Base-by-base conservation (phyloP, 768 basidiomycete species). In the Auriscalpium orientale region DNA sequence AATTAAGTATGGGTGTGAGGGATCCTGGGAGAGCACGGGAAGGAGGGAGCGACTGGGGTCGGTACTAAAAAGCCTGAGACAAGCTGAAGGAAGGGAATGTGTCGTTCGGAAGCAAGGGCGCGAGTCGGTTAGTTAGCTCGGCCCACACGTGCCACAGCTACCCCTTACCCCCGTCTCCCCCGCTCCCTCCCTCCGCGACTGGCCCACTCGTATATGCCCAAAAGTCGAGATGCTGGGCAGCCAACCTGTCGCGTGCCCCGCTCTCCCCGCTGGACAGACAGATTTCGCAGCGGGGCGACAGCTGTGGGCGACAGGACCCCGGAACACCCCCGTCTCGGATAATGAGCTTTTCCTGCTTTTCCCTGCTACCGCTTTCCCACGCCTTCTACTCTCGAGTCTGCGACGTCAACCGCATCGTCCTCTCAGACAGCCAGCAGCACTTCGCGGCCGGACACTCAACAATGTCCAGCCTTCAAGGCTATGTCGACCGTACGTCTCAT, bases 401-500 rank as follows among this genome's bases (percentile, higher is more conserved):
- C 33, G 22, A 49, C 48, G 48, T 49, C 33, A 49, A 20, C 16
- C 1, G 28, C 28, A 5, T 49, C 7, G 33, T 49, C 22, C 9
- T 16, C 38, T 33, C 28, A 46, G 28, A 15, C 34, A 47, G 1
- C 2, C n/a, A 51, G 34, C n/a, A 51, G 34, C 33, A 34, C 33
- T 15, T 36, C 36, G 10, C 38, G 15, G 43, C 21, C 28, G 51
- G 38, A 11, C 40, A n/a, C 38, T 33, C 12, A n/a, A 10, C 66
- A 70, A 93, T 94, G 91, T 86, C 90, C 66, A 90, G 85, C 76
- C 84, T 95, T 56, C 87, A 91, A 70, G 87, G 87, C 77, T 95
- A 92, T 72, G 86, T 94, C 70, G 90, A 93, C 79, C 87, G 89
- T 86, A 62, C 63, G 84, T 72, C 10, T 21, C 33, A 34, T 44